phyloP scores from a whole-genome alignment of 2,329 filamentous ascomycete genomes.

The Fusarium caatingaense region DNA sequence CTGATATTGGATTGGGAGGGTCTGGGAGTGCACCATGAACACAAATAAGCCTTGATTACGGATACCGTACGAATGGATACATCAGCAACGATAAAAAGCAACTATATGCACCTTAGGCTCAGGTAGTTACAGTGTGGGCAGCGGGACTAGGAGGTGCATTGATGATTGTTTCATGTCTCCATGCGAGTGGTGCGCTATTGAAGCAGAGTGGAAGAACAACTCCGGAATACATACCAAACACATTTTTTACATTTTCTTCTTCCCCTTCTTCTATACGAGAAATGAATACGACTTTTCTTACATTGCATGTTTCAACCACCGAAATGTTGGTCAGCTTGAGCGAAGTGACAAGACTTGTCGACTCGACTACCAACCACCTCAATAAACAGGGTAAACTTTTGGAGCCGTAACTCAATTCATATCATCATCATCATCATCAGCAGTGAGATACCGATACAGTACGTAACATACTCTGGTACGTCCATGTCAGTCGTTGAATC shows the following conservation, averaged over 20 bases:
- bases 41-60: neutral
- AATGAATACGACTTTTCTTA: neutral
- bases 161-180: neutral
- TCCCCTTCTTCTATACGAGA: neutral
- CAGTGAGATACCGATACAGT: neutral
- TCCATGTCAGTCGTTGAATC: neutral
- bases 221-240: neutral
- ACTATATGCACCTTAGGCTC: neutral
- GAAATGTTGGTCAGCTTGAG: neutral
- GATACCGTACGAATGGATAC: neutral
- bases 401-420: neutral
- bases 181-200: neutral
- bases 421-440: neutral
- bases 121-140: neutral
- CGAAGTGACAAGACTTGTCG: neutral
- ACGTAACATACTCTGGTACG: neutral
- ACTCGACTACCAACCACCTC: neutral
- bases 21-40: neutral
- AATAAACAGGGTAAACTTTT: neutral
- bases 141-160: neutral
- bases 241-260: neutral
- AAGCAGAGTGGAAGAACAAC: neutral
- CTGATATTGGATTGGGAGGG: neutral
- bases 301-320: neutral
- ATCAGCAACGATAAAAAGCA: conserved; percentile 9